Conservation (phyloP, 2,329 filamentous ascomycete genomes). For the Aschersonia sp. region DNA sequence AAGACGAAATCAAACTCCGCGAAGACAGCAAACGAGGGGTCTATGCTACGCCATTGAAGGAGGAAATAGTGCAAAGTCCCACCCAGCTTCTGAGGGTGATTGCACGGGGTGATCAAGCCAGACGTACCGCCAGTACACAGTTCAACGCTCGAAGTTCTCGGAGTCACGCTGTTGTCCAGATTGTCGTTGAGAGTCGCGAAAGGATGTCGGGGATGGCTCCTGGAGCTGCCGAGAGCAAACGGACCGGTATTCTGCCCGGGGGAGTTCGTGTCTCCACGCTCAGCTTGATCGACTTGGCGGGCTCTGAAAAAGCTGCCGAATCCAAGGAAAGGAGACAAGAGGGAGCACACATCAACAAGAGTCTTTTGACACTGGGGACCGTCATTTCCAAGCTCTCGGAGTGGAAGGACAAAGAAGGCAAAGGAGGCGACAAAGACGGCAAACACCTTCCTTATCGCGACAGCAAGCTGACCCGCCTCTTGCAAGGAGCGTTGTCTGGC, state of each 20-base stretch:
- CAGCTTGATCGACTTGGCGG: slow-evolving; percentile 89
- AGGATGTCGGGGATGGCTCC: slow-evolving; percentile 48
- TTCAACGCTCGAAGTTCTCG: slow-evolving; percentile 94
- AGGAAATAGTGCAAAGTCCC: slow-evolving; percentile 96
- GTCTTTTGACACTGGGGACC: slow-evolving; percentile 81
- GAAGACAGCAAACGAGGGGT: slow-evolving; percentile 95
- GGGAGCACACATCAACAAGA: slow-evolving; percentile 98
- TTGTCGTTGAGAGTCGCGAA: slow-evolving; percentile 92
- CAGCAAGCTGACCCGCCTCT: slow-evolving; percentile 85
- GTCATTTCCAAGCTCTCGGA: slow-evolving; percentile 90
- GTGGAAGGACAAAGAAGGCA: slow-evolving; percentile 68
- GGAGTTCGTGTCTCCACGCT: slow-evolving; percentile 91
- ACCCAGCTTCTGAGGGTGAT: slow-evolving; percentile 92
- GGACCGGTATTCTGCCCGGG: slow-evolving; percentile 59
- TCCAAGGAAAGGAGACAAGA: slow-evolving; percentile 88
- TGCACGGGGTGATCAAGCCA: slow-evolving; percentile 79
- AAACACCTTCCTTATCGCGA: slow-evolving; percentile 95
- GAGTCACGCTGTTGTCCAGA: slow-evolving; percentile 96
- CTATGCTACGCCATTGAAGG: slow-evolving; percentile 89
- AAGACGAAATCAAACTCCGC: slow-evolving; percentile 92
- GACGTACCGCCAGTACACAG: slow-evolving; percentile 85
- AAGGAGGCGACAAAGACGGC: slow-evolving; percentile 61
- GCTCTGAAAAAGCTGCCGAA: slow-evolving; percentile 90
- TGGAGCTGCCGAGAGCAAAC: slow-evolving; percentile 33
- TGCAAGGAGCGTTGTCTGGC: slow-evolving; percentile 85